Base-by-base conservation (phyloP, 768 basidiomycete genomes). In the Terana coerulea region DNA sequence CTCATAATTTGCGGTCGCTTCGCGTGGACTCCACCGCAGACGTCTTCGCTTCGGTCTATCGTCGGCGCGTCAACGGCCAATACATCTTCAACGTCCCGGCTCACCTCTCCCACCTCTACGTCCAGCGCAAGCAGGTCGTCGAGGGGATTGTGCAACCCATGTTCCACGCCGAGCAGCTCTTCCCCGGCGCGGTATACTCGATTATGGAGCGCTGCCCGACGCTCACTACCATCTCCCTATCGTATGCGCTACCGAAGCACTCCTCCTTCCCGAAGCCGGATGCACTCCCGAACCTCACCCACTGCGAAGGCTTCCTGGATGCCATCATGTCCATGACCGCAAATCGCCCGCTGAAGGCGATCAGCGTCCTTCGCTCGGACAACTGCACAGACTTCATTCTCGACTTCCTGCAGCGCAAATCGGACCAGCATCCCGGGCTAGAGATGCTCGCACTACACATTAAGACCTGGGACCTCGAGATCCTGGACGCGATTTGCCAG, bases 381-480 rank as follows among this genome's bases (percentile, higher is more conserved):
- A 50, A 29, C 19, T 47, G 53, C 34, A 47, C 53, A 24, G 59
- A 60, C 10, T 57, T 54, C 25, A 54, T 64, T 24, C 49, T 57
- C 6, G 59, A 54, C 11, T 33, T 58, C 28, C 54, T 62, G 25
- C 47, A 51, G 48, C 47, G 40, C 41, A 39, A 62, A 9, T 53
- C 59, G 22, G 12, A 35, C n/a, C 48, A 52, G 2, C 59, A 74
- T 14, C 68, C 69, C n/a, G 52, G 54, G 0, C 57, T 69, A 12
- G 61, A 72, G 25, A 59, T 71, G 9, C 69, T 74, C 37, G 53
- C 69, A 33, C 46, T 71, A n/a, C 63, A 69, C 31, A 55, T 56
- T 47, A 46, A 49, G 49, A 62, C 62, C 47, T 78, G 77, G 77
- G 75, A 77, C 51, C 65, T 72, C 35, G 76, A 78, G 54, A 67